Base-by-base conservation (phyloP, 2,329 filamentous ascomycete genomes). In the Xylariaceae sp. region DNA sequence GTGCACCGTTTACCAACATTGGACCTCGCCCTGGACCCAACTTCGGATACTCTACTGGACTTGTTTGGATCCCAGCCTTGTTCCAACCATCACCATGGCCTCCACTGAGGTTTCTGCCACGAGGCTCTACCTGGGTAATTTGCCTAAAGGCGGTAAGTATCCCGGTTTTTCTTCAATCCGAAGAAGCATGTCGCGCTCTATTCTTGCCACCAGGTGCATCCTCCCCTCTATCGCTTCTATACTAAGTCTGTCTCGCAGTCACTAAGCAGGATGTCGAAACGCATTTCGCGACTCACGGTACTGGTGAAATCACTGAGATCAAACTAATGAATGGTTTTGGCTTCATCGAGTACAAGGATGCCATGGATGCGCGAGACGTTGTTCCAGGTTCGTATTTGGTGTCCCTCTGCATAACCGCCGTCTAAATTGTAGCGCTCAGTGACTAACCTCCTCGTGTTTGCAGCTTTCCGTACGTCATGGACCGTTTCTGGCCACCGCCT, bases 291-390 rank as follows among this genome's bases (percentile, higher is more conserved):
- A 90, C 86, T 69, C 91, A 96, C 85, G 94, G 92, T 71, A 92
- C 91, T 65, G 94, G 94, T 73, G 91, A 96, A 73, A 97, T 99
- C 71, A 94, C 88, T 64, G 94, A 99, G 78, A 92, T 99, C 78
- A 99, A 99, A 80, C 85, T 99, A 61, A 99, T 99, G 94, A 97
- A 96, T 72, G 94, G 94, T 69, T 99, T 99, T 71, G 94, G 94
- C 72, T 99, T 99, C 79, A 96, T 99, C 71, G 94, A 99, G 75
- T 99, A 97, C 76, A 95, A 96, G 75, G 94, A 97, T 77, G 85
- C 91, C 55, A 89, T 96, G 88, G 94, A 99, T 77, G 94, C 94
- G 64, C 88, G 92, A 70, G 94, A 99, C 76, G 92, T 99, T 61
- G 94, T 99, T 68, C 94, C 94, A 74, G 92, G 94, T 96, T 83